Evolutionary conservation across 495 filamentous ascomycete genomes (phyloP).

Genomic region (Ramalina peruviana): DNA sequence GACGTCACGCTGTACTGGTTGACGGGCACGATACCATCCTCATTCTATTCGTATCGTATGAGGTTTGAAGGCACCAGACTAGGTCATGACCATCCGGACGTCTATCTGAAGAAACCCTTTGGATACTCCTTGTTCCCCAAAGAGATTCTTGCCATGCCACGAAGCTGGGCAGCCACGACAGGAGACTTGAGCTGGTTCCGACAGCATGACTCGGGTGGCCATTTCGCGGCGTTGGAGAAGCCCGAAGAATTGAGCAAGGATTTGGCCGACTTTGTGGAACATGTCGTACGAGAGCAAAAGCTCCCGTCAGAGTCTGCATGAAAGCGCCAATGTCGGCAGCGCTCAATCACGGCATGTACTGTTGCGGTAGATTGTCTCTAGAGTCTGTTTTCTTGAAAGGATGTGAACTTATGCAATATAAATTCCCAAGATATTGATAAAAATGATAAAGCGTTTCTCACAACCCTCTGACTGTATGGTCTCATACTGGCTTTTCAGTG

Average conservation of each 20-base stretch:
- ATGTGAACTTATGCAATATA: too few relatives aligned
- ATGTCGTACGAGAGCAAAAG: constrained; percentile 6
- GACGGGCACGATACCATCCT: constrained; percentile 40
- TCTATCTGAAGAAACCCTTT: constrained; percentile 38
- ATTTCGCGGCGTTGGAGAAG: constrained; percentile 48
- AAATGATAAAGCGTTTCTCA: too few relatives aligned
- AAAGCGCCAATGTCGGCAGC: too few relatives aligned
- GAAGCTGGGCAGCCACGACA: constrained; percentile 34
- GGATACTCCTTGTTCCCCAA: constrained; percentile 44
- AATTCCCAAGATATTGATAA: too few relatives aligned
- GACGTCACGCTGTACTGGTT: too few relatives aligned
- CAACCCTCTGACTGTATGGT: too few relatives aligned
- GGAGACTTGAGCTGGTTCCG: constrained; percentile 34
- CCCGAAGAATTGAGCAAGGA: constrained; percentile 41
- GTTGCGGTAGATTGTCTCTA: too few relatives aligned
- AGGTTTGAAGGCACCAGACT: constrained; percentile 16
- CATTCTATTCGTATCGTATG: constrained; percentile 43
- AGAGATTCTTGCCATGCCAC: constrained; percentile 37
- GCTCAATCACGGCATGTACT: too few relatives aligned
- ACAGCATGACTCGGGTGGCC: constrained; percentile 42
- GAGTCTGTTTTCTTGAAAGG: too few relatives aligned
- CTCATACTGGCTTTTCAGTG: too few relatives aligned
- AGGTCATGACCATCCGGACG: constrained; percentile 18
- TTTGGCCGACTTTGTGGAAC: constrained; percentile 39
- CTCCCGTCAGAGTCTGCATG: too few relatives aligned